Percentiles rank a stretch among this genome's conserved stretches.
Evolutionary conservation across 2,329 filamentous ascomycete species (phyloP).

Genomic region (Leptodontidium sp.): DNA sequence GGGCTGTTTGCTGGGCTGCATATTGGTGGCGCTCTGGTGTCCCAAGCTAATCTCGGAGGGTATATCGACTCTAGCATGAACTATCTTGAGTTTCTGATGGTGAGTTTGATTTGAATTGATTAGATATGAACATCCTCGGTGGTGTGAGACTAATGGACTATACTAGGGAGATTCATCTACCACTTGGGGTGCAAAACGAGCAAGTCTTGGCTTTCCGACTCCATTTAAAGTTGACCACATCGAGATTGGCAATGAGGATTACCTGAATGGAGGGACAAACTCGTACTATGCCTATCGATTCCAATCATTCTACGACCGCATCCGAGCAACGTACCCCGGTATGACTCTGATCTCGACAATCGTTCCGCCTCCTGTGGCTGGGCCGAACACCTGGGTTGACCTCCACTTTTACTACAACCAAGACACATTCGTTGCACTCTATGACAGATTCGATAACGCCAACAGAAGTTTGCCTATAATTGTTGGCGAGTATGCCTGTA

Average conservation of each 20-base stretch:
- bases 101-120: too few species aligned
- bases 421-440: background rate
- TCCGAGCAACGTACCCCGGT: background rate
- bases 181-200: background rate
- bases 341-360: background rate
- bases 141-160: too few species aligned
- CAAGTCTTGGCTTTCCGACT: background rate
- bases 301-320: background rate
- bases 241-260: background rate
- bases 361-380: background rate
- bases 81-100: too few species aligned
- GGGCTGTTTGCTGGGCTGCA: too few species aligned
- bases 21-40: too few species aligned
- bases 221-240: background rate
- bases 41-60: too few species aligned
- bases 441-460: background rate
- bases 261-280: background rate
- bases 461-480: background rate
- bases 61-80: too few species aligned
- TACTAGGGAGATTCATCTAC: background rate
- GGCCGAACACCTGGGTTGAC: background rate
- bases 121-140: too few species aligned
- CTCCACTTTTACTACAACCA: background rate
- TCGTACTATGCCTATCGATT: conserved; percentile 1
- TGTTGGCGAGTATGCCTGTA: background rate